These are phyloP conservation scores for Beauveria scarabaeidicola DNA, from an alignment of 2,329 filamentous ascomycete genomes.

Conservation along the genomic window DNA sequence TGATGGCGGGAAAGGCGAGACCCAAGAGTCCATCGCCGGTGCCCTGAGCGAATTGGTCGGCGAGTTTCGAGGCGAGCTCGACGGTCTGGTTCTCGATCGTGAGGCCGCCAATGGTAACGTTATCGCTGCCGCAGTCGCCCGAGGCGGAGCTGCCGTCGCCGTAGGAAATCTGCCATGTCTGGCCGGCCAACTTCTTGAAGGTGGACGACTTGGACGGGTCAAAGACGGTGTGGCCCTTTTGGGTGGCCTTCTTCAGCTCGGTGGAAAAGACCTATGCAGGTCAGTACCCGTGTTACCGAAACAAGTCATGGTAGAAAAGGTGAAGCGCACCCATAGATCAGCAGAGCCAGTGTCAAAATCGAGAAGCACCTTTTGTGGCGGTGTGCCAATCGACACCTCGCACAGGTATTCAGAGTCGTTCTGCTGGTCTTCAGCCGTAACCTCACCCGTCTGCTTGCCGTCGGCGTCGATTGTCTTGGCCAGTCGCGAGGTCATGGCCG, in stretches of 20 bases:
- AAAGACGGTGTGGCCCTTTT: conserved; percentile 31
- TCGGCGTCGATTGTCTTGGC: neutral
- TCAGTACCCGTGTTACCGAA: too few relatives aligned
- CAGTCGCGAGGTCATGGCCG: neutral
- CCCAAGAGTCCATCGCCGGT: conserved; percentile 24
- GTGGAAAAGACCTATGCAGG: conserved; percentile 19
- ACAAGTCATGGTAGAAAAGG: neutral
- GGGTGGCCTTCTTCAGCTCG: conserved; percentile 17
- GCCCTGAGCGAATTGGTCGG: conserved; percentile 35
- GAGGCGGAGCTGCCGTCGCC: conserved; percentile 35
- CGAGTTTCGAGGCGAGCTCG: conserved; percentile 34
- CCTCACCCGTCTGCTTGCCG: conserved; percentile 2
- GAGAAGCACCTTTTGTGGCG: conserved; percentile 27
- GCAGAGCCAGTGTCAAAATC: conserved; percentile 36
- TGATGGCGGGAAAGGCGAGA: conserved; percentile 34
- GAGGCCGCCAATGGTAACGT: conserved; percentile 33
- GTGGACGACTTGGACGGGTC: conserved; percentile 30
- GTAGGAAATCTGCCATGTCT: conserved; percentile 34
- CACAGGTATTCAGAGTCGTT: conserved; percentile 9
- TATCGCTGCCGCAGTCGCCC: conserved; percentile 37
- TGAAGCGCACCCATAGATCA: conserved; percentile 26
- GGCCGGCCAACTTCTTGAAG: conserved; percentile 27
- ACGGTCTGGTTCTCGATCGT: conserved; percentile 34
- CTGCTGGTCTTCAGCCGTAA: conserved; percentile 8
- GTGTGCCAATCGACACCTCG: conserved; percentile 21